Conservation (phyloP, 176 grass and related monocot species). For the Dendrocalamus sinicus region DNA sequence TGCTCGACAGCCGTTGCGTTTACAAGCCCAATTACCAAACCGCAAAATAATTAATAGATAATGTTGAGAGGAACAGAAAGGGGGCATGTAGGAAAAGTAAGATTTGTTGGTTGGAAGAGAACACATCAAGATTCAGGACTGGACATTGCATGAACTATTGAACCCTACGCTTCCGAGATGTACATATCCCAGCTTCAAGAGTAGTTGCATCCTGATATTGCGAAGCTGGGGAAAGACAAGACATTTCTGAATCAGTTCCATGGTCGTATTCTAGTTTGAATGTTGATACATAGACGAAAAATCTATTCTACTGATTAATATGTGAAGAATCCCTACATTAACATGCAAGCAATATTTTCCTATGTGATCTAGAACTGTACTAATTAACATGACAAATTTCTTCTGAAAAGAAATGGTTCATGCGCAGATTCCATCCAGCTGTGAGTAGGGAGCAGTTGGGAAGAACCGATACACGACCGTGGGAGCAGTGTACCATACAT, state of each 20-base stretch:
- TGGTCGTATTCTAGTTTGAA: background rate
- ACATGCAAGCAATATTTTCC: background rate
- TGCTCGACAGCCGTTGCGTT: conserved; percentile 12
- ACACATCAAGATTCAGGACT: too few species aligned
- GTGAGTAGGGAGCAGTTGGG: conserved; percentile 52
- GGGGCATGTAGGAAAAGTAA: background rate
- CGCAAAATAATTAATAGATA: background rate
- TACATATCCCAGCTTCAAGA: background rate
- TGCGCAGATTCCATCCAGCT: conserved; percentile 46
- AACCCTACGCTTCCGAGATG: background rate
- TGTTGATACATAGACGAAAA: background rate
- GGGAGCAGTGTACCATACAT: background rate
- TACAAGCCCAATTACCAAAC: conserved; percentile 13
- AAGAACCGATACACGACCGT: conserved; percentile 27
- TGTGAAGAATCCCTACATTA: background rate
- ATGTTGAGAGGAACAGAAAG: background rate
- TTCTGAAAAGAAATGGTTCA: conserved; percentile 35
- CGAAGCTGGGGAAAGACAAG: background rate
- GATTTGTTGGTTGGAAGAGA: too few species aligned
- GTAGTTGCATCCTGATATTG: background rate
- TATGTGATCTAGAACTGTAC: conserved; percentile 16
- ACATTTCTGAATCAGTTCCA: background rate
- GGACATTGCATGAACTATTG: background rate
- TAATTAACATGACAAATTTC: conserved; percentile 38
- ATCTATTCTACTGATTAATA: background rate